phyloP scores from a whole-genome alignment of 495 filamentous ascomycete genomes.

The Glutinoglossum americanum region DNA sequence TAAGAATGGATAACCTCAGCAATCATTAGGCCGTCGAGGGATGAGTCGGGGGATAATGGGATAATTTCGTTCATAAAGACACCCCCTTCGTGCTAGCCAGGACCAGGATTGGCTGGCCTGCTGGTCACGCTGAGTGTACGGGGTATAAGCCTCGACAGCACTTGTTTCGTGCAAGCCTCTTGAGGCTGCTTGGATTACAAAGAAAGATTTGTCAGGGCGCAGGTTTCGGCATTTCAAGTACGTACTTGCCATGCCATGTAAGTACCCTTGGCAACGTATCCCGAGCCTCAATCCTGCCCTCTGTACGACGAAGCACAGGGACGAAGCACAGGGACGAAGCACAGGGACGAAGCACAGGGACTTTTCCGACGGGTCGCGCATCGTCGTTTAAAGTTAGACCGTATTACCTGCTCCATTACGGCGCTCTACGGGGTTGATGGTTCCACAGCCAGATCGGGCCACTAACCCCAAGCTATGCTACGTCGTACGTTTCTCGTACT shows the following conservation, averaged over 20 bases:
- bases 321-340: too few species aligned
- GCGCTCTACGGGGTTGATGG: not conserved
- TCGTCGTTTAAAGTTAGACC: not conserved
- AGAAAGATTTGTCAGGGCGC: not conserved
- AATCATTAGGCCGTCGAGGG: not conserved
- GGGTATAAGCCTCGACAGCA: too few species aligned
- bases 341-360: too few species aligned
- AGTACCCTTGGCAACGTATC: not conserved
- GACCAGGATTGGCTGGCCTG: not conserved
- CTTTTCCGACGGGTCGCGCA: too few species aligned
- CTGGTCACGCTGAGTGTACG: too few species aligned
- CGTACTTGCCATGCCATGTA: too few species aligned
- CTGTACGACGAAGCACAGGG: too few species aligned
- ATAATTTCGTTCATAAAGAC: not conserved
- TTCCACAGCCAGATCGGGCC: not conserved
- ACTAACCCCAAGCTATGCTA: too few species aligned
- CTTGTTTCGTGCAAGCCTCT: too few species aligned
- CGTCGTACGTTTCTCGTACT: not conserved
- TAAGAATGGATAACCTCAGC: not conserved
- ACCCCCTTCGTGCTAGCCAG: not conserved
- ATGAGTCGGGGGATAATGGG: not conserved
- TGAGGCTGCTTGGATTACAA: not conserved
- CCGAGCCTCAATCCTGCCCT: not conserved
- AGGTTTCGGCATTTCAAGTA: not conserved
- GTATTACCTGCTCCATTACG: too few species aligned